A percentile compares a stretch with the other conserved stretches of the same genome.
These are phyloP conservation scores for Blastocystis sp. DNA, from an alignment of 352 stramenopile genomes.

Conservation along the genomic window DNA sequence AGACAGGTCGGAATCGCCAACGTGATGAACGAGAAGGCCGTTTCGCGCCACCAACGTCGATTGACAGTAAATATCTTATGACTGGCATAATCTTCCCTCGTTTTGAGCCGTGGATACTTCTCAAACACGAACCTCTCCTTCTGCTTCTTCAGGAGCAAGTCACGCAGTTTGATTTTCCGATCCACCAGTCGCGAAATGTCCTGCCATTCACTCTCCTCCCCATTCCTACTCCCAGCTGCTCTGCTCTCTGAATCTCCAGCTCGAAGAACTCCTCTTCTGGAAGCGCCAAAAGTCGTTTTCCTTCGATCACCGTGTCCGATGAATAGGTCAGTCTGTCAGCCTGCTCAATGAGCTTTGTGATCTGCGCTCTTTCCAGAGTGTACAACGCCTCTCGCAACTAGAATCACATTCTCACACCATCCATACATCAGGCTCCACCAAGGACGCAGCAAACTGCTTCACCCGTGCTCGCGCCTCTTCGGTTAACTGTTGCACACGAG, in stretches of 20 bases:
- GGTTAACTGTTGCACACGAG: background rate
- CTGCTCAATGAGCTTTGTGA: background rate
- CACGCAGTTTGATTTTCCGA: conserved; percentile 60
- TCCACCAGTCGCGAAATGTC: conserved; percentile 63
- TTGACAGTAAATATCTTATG: conserved; percentile 54
- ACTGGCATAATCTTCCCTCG: conserved; percentile 60
- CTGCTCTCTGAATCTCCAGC: conserved; percentile 63
- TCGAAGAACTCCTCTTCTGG: conserved; percentile 62
- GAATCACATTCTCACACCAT: background rate
- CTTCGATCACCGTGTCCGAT: conserved; percentile 9
- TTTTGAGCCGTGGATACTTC: conserved; percentile 61
- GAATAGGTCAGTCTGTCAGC: background rate
- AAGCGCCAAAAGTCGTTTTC: conserved; percentile 52
- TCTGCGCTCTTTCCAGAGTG: background rate
- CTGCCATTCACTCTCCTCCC: background rate
- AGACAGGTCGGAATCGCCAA: conserved; percentile 28
- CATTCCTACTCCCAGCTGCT: conserved; percentile 3
- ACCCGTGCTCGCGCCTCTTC: background rate
- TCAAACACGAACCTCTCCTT: conserved; percentile 54
- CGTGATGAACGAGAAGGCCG: conserved; percentile 43
- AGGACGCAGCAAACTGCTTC: background rate
- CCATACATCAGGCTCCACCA: conserved; percentile 55
- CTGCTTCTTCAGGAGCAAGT: conserved; percentile 56
- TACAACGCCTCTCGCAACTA: conserved; percentile 56
- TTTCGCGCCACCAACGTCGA: conserved; percentile 41